Conservation (phyloP, 176 grass and related monocot genomes). For the Oryza australiensis region DNA sequence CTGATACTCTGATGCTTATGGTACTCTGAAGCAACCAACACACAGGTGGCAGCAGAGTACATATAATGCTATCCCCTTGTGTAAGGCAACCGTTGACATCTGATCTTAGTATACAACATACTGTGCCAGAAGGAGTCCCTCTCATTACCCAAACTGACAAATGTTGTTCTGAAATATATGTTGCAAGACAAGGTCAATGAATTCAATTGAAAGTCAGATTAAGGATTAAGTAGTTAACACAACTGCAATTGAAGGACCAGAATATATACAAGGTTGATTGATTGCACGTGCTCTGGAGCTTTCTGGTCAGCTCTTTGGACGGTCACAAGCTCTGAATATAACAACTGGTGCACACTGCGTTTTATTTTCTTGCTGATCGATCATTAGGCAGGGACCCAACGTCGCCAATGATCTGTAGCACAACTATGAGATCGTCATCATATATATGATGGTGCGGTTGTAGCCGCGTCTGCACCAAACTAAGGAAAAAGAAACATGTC, state of each 20-base stretch:
- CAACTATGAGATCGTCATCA: neutral
- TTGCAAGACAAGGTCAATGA: neutral
- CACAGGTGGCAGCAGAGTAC: neutral
- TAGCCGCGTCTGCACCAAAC: neutral
- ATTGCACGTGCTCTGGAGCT: neutral
- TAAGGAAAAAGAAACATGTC: neutral
- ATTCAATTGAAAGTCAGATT: neutral
- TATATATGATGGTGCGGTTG: neutral
- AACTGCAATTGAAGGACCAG: neutral
- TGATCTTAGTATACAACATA: too few species aligned
- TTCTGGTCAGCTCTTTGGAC: neutral
- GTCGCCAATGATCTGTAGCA: neutral
- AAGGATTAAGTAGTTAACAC: neutral
- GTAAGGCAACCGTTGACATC: too few species aligned
- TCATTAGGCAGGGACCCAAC: neutral
- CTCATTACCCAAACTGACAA: neutral
- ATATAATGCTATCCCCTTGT: too few species aligned
- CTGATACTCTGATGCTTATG: too few species aligned
- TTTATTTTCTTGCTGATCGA: neutral
- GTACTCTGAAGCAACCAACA: neutral
- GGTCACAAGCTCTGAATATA: neutral
- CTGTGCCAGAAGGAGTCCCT: too few species aligned
- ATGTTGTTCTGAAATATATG: neutral
- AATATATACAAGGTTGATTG: neutral
- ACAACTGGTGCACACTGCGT: neutral